These are phyloP conservation scores for Hypoxylon crocopeplum DNA, from an alignment of 495 filamentous ascomycete genomes.

Conservation along the genomic window DNA sequence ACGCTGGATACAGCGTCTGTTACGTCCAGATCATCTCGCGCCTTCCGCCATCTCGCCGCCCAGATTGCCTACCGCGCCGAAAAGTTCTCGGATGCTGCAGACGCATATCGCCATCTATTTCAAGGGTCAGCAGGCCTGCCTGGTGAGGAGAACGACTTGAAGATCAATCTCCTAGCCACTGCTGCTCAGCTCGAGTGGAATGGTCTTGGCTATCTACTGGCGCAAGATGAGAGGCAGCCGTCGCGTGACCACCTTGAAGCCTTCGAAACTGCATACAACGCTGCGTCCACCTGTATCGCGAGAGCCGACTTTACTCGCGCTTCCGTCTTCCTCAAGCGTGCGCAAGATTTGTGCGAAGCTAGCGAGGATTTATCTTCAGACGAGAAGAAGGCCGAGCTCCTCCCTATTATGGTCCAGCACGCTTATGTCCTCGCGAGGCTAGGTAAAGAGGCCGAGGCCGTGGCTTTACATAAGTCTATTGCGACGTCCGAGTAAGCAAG, in stretches of 20 bases:
- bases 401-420: conserved; percentile 87
- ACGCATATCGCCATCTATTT: conserved; percentile 70
- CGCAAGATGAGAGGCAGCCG: conserved; percentile 56
- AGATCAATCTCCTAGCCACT: conserved; percentile 81
- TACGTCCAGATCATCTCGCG: conserved; percentile 52
- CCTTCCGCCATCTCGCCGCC: conserved; percentile 82
- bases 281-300: conserved; percentile 84
- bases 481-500: conserved; percentile 47
- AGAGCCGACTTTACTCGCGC: conserved; percentile 77
- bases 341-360: conserved; percentile 84
- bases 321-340: conserved; percentile 79
- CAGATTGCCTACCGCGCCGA: conserved; percentile 89
- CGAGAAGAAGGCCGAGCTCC: conserved; percentile 80
- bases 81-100: conserved; percentile 74
- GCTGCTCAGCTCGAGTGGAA: conserved; percentile 90
- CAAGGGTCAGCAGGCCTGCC: conserved; percentile 52
- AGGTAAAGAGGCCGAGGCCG: conserved; percentile 77
- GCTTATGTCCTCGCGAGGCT: conserved; percentile 77
- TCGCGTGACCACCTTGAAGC: conserved; percentile 80
- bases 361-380: conserved; percentile 83
- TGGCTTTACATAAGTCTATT: conserved; percentile 68
- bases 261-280: conserved; percentile 94
- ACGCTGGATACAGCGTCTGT: conserved; percentile 54
- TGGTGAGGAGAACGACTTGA: conserved; percentile 83
- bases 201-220: conserved; percentile 54